A percentile compares a stretch with the other conserved stretches of the same genome.
Conservation (phyloP, 139 green algal species). For the Chlamydomonas schloesseri region DNA sequence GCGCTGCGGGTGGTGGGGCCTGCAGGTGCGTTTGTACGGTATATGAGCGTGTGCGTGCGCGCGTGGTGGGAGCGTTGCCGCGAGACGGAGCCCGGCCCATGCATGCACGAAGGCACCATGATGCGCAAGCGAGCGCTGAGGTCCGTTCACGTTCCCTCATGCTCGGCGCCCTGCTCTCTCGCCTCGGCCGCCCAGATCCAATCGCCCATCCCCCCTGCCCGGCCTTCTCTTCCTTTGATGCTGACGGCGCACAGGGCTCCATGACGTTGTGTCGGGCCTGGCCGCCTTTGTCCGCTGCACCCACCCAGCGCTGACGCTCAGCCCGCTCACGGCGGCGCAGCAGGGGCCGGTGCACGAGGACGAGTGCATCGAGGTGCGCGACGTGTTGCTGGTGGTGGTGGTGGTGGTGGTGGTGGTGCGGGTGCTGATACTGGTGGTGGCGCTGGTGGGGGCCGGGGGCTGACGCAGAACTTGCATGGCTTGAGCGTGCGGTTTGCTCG, state of each 20-base stretch:
- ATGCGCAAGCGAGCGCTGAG: no score
- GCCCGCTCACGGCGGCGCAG: constrained; percentile 17
- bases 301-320: constrained; percentile 59
- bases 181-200: no score
- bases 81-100: no score
- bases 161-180: background rate
- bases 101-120: no score
- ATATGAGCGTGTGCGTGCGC: no score
- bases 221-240: no score
- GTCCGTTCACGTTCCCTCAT: background rate
- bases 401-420: background rate
- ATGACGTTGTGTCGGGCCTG: constrained; percentile 56
- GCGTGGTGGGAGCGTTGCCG: no score
- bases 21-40: constrained; percentile 40
- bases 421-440: background rate
- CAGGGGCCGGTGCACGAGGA: constrained; percentile 51
- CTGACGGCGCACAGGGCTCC: background rate
- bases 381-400: constrained; percentile 32
- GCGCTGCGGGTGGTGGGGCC: constrained; percentile 72
- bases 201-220: no score
- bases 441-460: background rate
- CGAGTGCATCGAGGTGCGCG: constrained; percentile 65
- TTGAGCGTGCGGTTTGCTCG: no score
- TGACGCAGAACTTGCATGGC: no score
- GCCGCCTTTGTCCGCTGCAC: constrained; percentile 69